Conservation (phyloP, 1,284 basidiomycete species). For the Cryptococcus depauperatus region DNA sequence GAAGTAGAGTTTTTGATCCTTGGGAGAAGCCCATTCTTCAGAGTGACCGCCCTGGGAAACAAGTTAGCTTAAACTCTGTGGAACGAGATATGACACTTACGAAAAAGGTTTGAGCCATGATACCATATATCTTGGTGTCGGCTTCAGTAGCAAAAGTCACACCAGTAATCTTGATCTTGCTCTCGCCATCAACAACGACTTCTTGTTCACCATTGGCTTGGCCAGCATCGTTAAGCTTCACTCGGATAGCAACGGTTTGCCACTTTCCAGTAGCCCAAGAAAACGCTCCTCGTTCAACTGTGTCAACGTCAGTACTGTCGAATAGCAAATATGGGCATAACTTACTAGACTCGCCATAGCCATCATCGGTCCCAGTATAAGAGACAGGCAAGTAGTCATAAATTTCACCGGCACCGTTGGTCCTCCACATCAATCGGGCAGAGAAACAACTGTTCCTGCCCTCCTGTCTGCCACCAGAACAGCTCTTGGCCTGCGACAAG, state of each 20-base stretch:
- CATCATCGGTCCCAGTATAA: conserved; percentile 28
- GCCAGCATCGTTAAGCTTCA: conserved; percentile 56
- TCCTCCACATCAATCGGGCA: conserved; percentile 44
- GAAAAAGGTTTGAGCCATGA: conserved; percentile 64
- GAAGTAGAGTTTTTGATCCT: conserved; percentile 55
- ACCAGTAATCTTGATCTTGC: conserved; percentile 51
- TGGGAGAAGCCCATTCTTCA: conserved; percentile 51
- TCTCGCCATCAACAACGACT: conserved; percentile 55
- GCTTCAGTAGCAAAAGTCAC: conserved; percentile 50
- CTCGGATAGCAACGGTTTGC: conserved; percentile 55
- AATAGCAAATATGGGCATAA: neutral
- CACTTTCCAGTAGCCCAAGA: conserved; percentile 56
- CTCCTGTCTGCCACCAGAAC: conserved; percentile 44
- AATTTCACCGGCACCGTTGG: conserved; percentile 35
- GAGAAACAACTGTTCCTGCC: conserved; percentile 41
- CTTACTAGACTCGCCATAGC: conserved; percentile 40
- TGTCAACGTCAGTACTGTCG: conserved; percentile 23
- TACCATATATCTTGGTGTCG: conserved; percentile 52
- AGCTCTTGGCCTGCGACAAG: conserved; percentile 32
- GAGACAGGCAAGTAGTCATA: conserved; percentile 40
- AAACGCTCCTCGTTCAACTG: conserved; percentile 67
- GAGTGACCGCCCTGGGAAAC: conserved; percentile 23
- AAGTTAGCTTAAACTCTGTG: neutral
- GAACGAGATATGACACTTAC: conserved; percentile 50
- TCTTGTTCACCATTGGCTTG: conserved; percentile 49